These are phyloP conservation scores for Neofusicoccum parvum DNA, from an alignment of 2,329 filamentous ascomycete genomes.

Conservation along the genomic window DNA sequence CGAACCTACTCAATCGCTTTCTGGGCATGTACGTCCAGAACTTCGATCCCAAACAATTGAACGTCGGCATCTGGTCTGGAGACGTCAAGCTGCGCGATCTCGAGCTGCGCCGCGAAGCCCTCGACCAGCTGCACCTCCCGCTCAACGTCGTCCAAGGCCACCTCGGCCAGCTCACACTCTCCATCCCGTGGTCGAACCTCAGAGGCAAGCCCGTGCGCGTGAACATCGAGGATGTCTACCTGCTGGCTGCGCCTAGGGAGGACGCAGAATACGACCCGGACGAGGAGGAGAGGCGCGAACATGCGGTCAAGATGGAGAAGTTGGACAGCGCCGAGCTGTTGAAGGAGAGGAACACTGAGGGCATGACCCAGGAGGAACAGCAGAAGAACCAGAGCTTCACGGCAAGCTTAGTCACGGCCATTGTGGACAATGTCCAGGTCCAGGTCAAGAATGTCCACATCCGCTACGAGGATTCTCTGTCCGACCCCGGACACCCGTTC, in stretches of 20 bases:
- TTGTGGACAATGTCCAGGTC: conserved; percentile 97
- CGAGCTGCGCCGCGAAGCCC: conserved; percentile 88
- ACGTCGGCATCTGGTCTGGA: conserved; percentile 98
- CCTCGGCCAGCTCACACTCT: conserved; percentile 84
- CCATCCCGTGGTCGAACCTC: conserved; percentile 97
- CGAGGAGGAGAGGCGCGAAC: conserved; percentile 83
- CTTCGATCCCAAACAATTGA: conserved; percentile 96
- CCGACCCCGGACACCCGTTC: conserved; percentile 92
- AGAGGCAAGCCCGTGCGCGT: conserved; percentile 92
- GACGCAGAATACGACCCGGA: conserved; percentile 91
- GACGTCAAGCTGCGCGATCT: conserved; percentile 95
- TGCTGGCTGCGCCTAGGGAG: conserved; percentile 92
- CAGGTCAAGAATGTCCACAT: conserved; percentile 98
- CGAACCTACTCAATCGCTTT: conserved; percentile 97
- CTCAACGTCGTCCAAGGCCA: conserved; percentile 97
- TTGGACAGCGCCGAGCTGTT: conserved; percentile 93
- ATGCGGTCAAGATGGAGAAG: conserved; percentile 98
- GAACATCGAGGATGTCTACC: conserved; percentile 93
- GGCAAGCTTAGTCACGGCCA: conserved; percentile 89
- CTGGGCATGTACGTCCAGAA: conserved; percentile 99
- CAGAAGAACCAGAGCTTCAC: conserved; percentile 98
- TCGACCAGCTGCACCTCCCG: conserved; percentile 94
- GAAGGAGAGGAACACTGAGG: conserved; percentile 89
- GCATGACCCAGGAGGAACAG: conserved; percentile 91
- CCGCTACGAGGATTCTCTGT: conserved; percentile 96